Base-by-base conservation (phyloP, 2,329 filamentous ascomycete species). In the Beauveria brongniartii region DNA sequence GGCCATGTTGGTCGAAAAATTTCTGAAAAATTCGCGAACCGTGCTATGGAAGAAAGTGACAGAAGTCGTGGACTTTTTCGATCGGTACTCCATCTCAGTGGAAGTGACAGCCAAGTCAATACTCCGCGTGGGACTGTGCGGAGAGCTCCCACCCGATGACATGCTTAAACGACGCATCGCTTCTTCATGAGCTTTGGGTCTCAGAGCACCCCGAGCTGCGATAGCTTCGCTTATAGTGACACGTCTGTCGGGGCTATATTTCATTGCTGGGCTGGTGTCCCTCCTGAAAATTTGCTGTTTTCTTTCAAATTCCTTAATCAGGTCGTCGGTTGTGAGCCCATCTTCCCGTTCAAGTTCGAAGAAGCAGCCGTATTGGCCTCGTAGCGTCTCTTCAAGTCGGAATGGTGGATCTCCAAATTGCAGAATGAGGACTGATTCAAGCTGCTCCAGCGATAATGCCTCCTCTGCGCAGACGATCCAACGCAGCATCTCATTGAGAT, bases 391-490 rank as follows among this genome's bases (percentile, higher is more conserved):
- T 53, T 77, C 75, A 0, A 77, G 69, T 16, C 72, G 73, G 67
- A 71, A 73, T 1, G 71, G 76, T 7, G 69, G 72, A 50, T 78
- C 75, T 0, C 72, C 72, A 58, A 78, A 77, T 40, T 70, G 70
- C 50, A 80, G 68, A n/a, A 74, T 72, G 22, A 81, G 68, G 0
- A 75, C 71, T 1, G 73, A 71, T 61, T 80, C 78, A 4, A 80
- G 64, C 55, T 78, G 74, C 30, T 75, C 77, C 3, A 81, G 67
- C 0, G 72, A 75, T 46, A 80, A 61, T 0, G 76, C 74, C 58
- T 75, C 71, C 56, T 77, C 71, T 1, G 78, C 76, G 40, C 77
- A 80, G 1, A 76, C 71, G 1, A 76, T 72, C 78, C 79, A 81
- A 10, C 71, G 69, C 4, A 81, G 66, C 63, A 80, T 72, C 65